Conservation (phyloP, 306 rosid species). For the Malus asiatica region DNA sequence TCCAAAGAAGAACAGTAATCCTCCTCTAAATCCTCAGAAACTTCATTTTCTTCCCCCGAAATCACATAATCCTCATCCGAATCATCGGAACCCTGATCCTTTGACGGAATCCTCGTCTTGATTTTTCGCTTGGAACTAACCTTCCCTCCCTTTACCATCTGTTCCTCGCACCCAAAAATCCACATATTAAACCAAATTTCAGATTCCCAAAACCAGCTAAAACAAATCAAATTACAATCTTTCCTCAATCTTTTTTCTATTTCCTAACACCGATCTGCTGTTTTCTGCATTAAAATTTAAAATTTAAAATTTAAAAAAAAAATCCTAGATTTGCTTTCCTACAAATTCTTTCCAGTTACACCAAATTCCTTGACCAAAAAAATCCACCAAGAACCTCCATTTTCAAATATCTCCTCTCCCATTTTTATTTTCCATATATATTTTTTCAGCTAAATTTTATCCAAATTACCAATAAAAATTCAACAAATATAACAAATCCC, state of each 20-base stretch:
- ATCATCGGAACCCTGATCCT: constrained; percentile 63
- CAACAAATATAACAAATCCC: neutral
- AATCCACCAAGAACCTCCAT: neutral
- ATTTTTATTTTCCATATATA: neutral
- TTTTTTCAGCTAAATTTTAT: neutral
- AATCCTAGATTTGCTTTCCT: constrained; percentile 14
- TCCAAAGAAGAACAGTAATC: constrained; percentile 57
- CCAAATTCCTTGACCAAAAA: neutral
- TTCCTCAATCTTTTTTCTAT: neutral
- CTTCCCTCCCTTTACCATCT: constrained; percentile 92
- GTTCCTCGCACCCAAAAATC: constrained; percentile 29
- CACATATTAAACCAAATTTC: constrained; percentile 4
- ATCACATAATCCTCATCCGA: constrained; percentile 92
- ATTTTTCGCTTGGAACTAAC: constrained; percentile 37
- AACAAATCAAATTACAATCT: neutral
- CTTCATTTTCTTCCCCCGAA: constrained; percentile 58
- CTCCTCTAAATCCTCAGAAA: constrained; percentile 50
- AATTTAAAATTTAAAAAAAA: neutral
- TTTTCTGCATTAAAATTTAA: constrained; percentile 11
- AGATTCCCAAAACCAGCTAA: neutral
- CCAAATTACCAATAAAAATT: neutral
- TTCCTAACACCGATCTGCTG: constrained; percentile 45
- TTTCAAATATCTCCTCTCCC: neutral
- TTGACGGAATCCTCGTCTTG: constrained; percentile 36
- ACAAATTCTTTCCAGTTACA: constrained; percentile 5